Evolutionary conservation across 2,329 filamentous ascomycete genomes (phyloP).

Genomic region (Fusarium sp.): DNA sequence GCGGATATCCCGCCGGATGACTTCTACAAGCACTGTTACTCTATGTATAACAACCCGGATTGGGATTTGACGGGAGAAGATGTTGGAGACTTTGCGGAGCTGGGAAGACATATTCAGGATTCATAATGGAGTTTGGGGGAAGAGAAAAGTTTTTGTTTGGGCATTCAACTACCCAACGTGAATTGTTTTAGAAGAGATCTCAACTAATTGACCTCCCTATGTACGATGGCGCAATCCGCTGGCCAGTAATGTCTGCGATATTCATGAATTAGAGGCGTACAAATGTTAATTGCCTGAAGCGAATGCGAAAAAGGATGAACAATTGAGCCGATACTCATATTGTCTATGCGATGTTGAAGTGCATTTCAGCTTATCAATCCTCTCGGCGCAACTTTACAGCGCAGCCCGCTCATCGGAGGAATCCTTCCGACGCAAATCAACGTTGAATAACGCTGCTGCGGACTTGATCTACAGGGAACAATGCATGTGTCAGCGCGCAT

Average conservation of each 20-base stretch:
- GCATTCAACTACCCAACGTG: conserved; percentile 21
- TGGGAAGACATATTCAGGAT: conserved; percentile 45
- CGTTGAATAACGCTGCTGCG: conserved; percentile 19
- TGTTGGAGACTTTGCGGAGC: conserved; percentile 45
- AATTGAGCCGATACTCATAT: background rate
- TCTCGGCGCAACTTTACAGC: conserved; percentile 22
- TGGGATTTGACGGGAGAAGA: conserved; percentile 47
- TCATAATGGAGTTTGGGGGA: conserved; percentile 24
- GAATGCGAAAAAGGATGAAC: background rate
- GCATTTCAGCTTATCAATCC: conserved; percentile 4
- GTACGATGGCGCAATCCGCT: background rate
- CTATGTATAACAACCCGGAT: conserved; percentile 46
- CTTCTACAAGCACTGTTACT: conserved; percentile 47
- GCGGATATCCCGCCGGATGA: conserved; percentile 42
- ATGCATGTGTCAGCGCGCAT: background rate
- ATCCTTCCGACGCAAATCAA: background rate
- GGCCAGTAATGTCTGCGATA: background rate
- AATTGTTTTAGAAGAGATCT: background rate
- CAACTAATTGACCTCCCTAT: background rate
- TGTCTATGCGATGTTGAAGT: background rate
- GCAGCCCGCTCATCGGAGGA: background rate
- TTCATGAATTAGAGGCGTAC: background rate
- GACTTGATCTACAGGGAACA: background rate
- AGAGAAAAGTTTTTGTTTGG: conserved; percentile 17
- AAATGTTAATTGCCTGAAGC: background rate